A percentile compares a stretch with the other conserved stretches of the same genome.
These are phyloP conservation scores for Dioscorea zingiberensis DNA, from an alignment of 106 monocot genomes.

Conservation along the genomic window DNA sequence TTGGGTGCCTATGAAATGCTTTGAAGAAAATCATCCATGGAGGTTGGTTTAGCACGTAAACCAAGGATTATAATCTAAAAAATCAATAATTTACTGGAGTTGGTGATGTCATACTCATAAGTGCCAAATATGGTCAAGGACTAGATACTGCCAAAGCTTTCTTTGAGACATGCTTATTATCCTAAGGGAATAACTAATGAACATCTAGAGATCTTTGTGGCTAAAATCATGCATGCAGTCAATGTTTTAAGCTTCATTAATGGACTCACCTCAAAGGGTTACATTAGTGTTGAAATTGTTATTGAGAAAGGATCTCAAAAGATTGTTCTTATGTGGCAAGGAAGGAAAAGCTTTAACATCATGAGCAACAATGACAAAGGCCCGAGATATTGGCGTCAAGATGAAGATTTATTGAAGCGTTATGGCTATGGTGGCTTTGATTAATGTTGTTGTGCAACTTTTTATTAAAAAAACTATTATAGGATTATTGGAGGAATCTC, in stretches of 20 bases:
- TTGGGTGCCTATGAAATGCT: slow-evolving; percentile 78
- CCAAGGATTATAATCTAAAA: slow-evolving; percentile 72
- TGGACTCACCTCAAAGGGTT: slow-evolving; percentile 85
- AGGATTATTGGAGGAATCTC: no score
- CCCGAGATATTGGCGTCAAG: slow-evolving; percentile 85
- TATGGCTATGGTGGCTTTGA: slow-evolving; percentile 92
- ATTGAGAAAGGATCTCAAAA: slow-evolving; percentile 93
- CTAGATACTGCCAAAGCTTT: slow-evolving; percentile 90
- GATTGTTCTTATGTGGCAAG: slow-evolving; percentile 92
- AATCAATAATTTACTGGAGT: slow-evolving; percentile 62
- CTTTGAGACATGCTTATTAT: slow-evolving; percentile 84
- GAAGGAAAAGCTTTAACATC: slow-evolving; percentile 89
- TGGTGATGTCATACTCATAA: slow-evolving; percentile 96
- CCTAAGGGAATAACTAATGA: slow-evolving; percentile 97
- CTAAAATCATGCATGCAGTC: slow-evolving; percentile 94
- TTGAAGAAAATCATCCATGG: slow-evolving; percentile 74
- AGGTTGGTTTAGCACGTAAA: slow-evolving; percentile 47
- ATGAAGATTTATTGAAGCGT: slow-evolving; percentile 71
- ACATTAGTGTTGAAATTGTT: slow-evolving; percentile 86
- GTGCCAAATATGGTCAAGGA: slow-evolving; percentile 91
- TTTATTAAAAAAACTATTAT: no score
- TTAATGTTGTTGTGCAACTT: no score
- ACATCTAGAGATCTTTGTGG: slow-evolving; percentile 95
- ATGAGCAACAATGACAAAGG: slow-evolving; percentile 65
- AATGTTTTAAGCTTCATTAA: slow-evolving; percentile 79